Percentiles rank a stretch among this genome's conserved stretches.
Evolutionary conservation across 169 alveolate genomes (phyloP).

Genomic region (Eimeria falciformis): DNA sequence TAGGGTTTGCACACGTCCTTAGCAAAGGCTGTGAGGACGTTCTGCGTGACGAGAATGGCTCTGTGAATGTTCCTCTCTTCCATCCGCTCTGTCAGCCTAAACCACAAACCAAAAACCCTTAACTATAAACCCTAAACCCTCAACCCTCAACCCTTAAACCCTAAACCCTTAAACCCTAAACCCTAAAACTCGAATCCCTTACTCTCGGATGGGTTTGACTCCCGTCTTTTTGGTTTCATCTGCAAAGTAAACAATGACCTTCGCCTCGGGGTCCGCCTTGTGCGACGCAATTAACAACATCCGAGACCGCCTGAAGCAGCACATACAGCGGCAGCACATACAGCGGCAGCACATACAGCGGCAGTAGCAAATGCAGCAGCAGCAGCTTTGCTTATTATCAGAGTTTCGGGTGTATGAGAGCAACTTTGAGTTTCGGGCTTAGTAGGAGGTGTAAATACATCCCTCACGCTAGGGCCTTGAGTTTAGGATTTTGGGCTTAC

Average conservation of each 20-base stretch:
- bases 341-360: too few relatives aligned
- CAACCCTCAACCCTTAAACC: not conserved
- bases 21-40: slow-evolving; percentile 94
- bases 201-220: slow-evolving; percentile 87
- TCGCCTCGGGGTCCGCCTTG: slow-evolving; percentile 88
- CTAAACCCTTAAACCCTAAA: not conserved
- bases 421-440: not conserved
- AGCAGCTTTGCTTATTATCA: not conserved
- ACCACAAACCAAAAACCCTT: not conserved
- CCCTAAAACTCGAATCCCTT: not conserved
- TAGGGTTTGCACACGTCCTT: slow-evolving; percentile 84
- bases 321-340: not conserved
- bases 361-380: too few relatives aligned
- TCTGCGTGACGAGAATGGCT: slow-evolving; percentile 94
- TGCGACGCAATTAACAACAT: slow-evolving; percentile 73
- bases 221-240: slow-evolving; percentile 95
- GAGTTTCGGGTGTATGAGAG: not conserved
- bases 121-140: not conserved
- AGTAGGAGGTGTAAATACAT: not conserved
- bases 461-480: too few relatives aligned
- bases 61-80: slow-evolving; percentile 92
- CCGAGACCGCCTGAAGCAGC: not conserved
- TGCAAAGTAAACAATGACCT: slow-evolving; percentile 92
- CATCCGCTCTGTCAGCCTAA: slow-evolving; percentile 93
- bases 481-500: slow-evolving; percentile 78